Percentiles rank a stretch among this genome's conserved stretches.
Conservation (phyloP, 805 yeast species). For the Candida ipomoeae region DNA sequence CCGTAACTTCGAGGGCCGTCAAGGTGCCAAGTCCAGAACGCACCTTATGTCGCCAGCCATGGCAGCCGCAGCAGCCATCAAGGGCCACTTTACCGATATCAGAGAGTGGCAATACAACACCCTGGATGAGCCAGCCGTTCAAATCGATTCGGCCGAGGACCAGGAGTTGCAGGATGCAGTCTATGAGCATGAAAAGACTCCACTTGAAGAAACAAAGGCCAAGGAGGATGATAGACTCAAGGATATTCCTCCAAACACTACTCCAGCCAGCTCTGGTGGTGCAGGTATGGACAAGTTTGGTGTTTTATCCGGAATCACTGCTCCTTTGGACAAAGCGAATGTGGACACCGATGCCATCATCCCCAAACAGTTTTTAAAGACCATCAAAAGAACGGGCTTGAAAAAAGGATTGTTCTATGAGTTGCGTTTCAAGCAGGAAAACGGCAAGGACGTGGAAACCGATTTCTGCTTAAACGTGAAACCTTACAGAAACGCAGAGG, state of each 20-base stretch:
- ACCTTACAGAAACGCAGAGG: conserved; percentile 76
- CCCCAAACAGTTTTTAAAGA: conserved; percentile 96
- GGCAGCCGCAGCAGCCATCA: conserved; percentile 98
- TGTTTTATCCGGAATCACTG: conserved; percentile 79
- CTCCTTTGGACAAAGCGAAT: conserved; percentile 91
- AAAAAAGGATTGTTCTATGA: conserved; percentile 87
- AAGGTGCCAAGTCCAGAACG: conserved; percentile 93
- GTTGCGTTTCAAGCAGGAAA: conserved; percentile 63
- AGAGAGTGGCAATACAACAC: conserved; percentile 69
- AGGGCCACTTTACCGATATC: conserved; percentile 86
- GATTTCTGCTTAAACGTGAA: conserved; percentile 85
- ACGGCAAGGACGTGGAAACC: conserved; percentile 75
- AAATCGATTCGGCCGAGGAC: conserved; percentile 39
- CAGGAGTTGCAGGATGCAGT: conserved; percentile 65
- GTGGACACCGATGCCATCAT: conserved; percentile 98
- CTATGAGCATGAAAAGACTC: conserved; percentile 66
- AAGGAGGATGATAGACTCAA: conserved; percentile 46
- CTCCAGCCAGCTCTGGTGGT: conserved; percentile 20
- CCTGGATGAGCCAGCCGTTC: conserved; percentile 57
- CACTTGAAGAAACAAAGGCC: conserved; percentile 51
- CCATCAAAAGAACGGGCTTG: conserved; percentile 96
- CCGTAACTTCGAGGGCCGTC: conserved; percentile 98
- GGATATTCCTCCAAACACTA: conserved; percentile 55
- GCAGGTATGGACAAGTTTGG: conserved; percentile 72
- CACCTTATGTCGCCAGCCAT: conserved; percentile 98